Base-by-base conservation (phyloP, 768 basidiomycete genomes). In the Xerocomellus chrysenteron region DNA sequence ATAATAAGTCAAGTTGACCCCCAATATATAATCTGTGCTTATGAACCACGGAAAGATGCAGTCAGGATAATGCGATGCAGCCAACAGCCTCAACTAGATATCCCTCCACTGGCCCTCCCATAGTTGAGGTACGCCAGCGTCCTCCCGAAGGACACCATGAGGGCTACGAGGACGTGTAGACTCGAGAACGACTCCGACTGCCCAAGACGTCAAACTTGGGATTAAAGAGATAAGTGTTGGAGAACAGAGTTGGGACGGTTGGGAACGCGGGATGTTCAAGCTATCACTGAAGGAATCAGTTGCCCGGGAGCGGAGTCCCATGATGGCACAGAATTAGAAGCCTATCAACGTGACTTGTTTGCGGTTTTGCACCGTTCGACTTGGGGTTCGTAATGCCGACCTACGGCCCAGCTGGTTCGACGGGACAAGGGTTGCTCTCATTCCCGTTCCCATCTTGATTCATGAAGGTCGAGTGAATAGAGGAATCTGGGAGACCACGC, bases 401-500 rank as follows among this genome's bases (percentile, higher is more conserved):
- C 71, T 69, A 50, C 74, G 68, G 65, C 32, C 64, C 67, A 43
- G 24, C 28, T 36, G 43, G 48, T 39, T 48, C 58, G 40, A 17
- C 41, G 43, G 52, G 45, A 42, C 44, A 36, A 40, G 17, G 1
- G 32, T 5, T 5, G 13, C 8, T 46, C 37, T 56, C 46, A 32
- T 47, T 49, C 56, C 51, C 24, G 32, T 75, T 73, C n/a, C 76
- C 77, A 6, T 70, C 76, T 47, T 88, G 82, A 52, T 74, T 78
- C 57, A 85, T 75, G 73, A 90, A 96, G 0, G 92, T 92, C 5
- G 92, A 88, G 58, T 86, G 90, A 57, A 98, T 94, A 2, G 92
- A 95, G 1, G 94, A 95, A 69, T 98, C 96, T 2, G 91, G 93
- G 48, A 97, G 72, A 2, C 94, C 93, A 52, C 95, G 82, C 30